Percentiles rank a stretch among this genome's conserved stretches.
These are phyloP conservation scores for Boehmeria nivea DNA, from an alignment of 306 rosid genomes.

Conservation along the genomic window DNA sequence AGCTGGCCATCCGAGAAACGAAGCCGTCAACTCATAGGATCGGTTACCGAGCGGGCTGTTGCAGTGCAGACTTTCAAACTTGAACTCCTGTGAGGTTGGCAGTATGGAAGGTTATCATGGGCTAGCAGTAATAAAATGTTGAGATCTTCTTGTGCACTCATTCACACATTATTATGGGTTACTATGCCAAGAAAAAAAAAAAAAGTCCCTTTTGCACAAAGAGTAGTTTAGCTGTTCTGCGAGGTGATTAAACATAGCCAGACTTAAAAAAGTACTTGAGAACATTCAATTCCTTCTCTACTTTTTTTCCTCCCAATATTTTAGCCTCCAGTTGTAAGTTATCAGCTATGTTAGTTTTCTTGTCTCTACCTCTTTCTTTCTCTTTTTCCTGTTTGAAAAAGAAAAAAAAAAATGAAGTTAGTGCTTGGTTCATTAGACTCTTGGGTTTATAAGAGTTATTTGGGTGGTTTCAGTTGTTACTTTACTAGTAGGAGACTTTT, in stretches of 20 bases:
- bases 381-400: background rate
- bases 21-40: constrained; percentile 29
- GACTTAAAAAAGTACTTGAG: constrained; percentile 32
- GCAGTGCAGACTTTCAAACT: constrained; percentile 17
- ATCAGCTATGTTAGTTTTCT: constrained; percentile 7
- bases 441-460: constrained; percentile 11
- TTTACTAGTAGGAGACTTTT: constrained; percentile 13
- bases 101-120: constrained; percentile 25
- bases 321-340: constrained; percentile 29
- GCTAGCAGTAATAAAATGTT: constrained; percentile 27
- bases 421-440: constrained; percentile 18
- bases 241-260: constrained; percentile 27
- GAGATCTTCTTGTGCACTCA: constrained; percentile 27
- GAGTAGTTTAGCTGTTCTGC: constrained; percentile 17
- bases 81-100: constrained; percentile 23
- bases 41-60: constrained; percentile 35
- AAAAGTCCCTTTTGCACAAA: constrained; percentile 31
- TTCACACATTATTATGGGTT: constrained; percentile 31
- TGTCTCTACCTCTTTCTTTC: too few relatives aligned
- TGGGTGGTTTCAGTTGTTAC: constrained; percentile 4
- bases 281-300: constrained; percentile 3
- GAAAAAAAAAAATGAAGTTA: background rate
- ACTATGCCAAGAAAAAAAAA: background rate
- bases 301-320: background rate
- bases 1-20: constrained; percentile 34